Base-by-base conservation (phyloP, 2,329 filamentous ascomycete species). In the Aureobasidium subglaciale region DNA sequence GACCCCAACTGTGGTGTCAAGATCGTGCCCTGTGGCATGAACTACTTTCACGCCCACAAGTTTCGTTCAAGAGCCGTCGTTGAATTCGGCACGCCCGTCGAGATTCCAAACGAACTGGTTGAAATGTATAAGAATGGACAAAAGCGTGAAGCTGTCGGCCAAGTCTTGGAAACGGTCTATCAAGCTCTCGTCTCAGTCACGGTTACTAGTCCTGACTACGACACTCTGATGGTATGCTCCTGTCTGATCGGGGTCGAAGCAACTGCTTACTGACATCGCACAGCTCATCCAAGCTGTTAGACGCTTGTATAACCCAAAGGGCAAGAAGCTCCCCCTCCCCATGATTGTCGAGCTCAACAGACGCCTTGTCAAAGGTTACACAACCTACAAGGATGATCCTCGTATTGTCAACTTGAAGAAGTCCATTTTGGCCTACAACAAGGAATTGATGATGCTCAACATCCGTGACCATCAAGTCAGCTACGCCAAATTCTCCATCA, bases 11-110 rank as follows among this genome's bases (percentile, higher is more conserved):
- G 89, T 67, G 90, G 88, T 27, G 77, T 99, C 59, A 95, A 91
- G 71, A 96, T 99, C 64, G 89, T 99, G 22, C 93, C 93, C 3
- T 91, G 93, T 50, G 92, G 92, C 64, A 96, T 99, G 92, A 99
- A 99, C 72, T 99, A 99, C 73, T 99, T 99, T 74, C 92, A 97
- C 71, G 88, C 92, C 0, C 92, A 99, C 78, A 99, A 97, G 71
- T 99, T 99, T 73, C 87, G 92, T 42, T 97, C 92, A 60, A 83
- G 93, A 68, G 93, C 92, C 32, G 92, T 99, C 4, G 85, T 97
- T 58, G 93, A 99, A 68, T 99, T 97, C 64, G 93, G 93, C 8
- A 85, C 83, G 24, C 90, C 93, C 0, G 85, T 97, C 60, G 88
- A 95, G 62, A 84, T 97, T 9, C 87, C 90, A 0, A 76, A 77